Evolutionary conservation across 225 moss, liverwort and hornwort genomes (phyloP).

Genomic region (Sphagnum tenellum): DNA sequence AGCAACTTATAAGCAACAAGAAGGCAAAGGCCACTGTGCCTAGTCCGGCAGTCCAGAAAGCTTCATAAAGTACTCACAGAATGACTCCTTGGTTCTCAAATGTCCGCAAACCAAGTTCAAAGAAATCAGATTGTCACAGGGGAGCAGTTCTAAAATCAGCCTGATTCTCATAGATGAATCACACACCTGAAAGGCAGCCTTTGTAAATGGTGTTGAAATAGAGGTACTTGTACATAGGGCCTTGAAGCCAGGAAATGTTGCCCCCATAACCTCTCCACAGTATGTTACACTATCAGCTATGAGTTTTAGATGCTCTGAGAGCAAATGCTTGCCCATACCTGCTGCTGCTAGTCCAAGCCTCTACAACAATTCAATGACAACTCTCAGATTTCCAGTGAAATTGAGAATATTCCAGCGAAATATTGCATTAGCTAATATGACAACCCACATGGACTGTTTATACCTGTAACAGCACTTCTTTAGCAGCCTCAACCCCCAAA

Average conservation of each 20-base stretch:
- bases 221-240: slow-evolving; percentile 28
- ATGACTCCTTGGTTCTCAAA: background rate
- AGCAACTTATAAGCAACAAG: background rate
- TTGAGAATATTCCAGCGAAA: no score
- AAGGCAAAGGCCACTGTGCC: no score
- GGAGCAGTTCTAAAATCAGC: background rate
- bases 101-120: background rate
- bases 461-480: slow-evolving; percentile 57
- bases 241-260: slow-evolving; percentile 53
- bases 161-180: background rate
- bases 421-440: no score
- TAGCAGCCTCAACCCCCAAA: slow-evolving; percentile 80
- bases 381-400: background rate
- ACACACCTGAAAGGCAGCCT: slow-evolving; percentile 38
- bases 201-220: slow-evolving; percentile 28
- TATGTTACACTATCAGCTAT: slow-evolving; percentile 63
- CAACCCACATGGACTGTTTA: no score
- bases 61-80: background rate
- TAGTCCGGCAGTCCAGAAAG: background rate
- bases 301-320: slow-evolving; percentile 57
- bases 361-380: slow-evolving; percentile 23
- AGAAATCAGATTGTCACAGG: background rate
- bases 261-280: slow-evolving; percentile 61
- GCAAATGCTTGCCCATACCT: slow-evolving; percentile 69
- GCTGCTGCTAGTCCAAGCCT: slow-evolving; percentile 65